Conservation (phyloP, 495 filamentous ascomycete genomes). For the Tricharina praecox region DNA sequence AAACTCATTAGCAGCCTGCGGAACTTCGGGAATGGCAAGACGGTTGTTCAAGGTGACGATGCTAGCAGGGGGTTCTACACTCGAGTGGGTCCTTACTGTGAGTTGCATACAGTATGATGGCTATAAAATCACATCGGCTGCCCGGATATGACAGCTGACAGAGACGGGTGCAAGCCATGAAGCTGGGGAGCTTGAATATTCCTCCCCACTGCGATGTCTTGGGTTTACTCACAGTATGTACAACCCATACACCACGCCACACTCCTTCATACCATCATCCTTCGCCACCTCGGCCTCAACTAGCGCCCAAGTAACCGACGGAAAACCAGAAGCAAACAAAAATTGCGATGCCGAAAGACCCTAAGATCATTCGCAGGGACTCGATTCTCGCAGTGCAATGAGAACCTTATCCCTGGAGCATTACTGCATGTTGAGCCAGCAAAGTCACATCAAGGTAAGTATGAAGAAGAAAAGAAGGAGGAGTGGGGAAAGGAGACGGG, state of each 20-base stretch:
- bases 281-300: not conserved
- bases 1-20: too few relatives aligned
- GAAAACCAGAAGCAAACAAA: not conserved
- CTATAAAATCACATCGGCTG: too few relatives aligned
- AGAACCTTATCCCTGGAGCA: not conserved
- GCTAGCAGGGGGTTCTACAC: too few relatives aligned
- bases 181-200: not conserved
- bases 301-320: not conserved
- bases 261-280: not conserved
- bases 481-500: not conserved
- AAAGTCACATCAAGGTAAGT: not conserved
- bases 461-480: not conserved
- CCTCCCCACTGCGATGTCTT: not conserved
- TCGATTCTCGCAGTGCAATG: constrained; percentile 1
- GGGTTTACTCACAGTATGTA: too few relatives aligned
- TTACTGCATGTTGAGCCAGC: not conserved
- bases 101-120: too few relatives aligned
- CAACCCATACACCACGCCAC: too few relatives aligned
- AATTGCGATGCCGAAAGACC: constrained; percentile 3
- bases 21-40: too few relatives aligned
- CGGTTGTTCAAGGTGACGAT: too few relatives aligned
- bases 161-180: not conserved
- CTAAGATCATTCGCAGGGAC: not conserved
- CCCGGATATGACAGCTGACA: too few relatives aligned
- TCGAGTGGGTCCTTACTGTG: too few relatives aligned